Conservation (phyloP, 164 flowering plant species). For the Euptelea pleiosperma region DNA sequence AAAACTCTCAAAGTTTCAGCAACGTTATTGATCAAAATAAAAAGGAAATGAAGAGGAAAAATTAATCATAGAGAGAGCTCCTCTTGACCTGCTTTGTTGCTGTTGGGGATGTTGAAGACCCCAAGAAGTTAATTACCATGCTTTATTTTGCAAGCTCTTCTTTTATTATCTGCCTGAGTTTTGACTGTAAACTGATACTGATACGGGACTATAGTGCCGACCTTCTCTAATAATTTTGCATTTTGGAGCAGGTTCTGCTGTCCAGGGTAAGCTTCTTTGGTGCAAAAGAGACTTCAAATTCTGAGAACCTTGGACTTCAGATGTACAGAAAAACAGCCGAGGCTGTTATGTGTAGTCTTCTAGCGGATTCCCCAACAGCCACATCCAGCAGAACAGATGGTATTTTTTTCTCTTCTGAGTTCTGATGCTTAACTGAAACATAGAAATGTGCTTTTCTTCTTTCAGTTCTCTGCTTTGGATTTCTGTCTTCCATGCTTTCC, state of each 20-base stretch:
- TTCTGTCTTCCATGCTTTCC: too few species aligned
- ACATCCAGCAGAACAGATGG: conserved; percentile 81
- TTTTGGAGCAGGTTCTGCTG: conserved; percentile 67
- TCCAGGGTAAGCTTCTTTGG: conserved; percentile 75
- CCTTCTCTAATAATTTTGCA: conserved; percentile 8
- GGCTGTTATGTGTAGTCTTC: conserved; percentile 87
- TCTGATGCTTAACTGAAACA: background rate
- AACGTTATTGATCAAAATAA: background rate
- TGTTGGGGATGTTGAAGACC: background rate
- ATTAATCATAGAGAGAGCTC: background rate
- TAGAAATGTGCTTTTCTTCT: too few species aligned
- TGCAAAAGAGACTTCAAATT: conserved; percentile 33
- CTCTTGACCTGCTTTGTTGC: background rate
- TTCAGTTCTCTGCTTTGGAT: too few species aligned
- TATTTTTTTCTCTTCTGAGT: conserved; percentile 28
- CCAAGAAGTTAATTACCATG: too few species aligned
- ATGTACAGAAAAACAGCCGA: conserved; percentile 79
- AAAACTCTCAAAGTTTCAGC: background rate
- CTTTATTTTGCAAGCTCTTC: background rate
- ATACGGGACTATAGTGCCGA: background rate
- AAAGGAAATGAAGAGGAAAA: background rate
- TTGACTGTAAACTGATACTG: conserved; percentile 3
- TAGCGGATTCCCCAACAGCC: conserved; percentile 89
- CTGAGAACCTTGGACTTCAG: conserved; percentile 40
- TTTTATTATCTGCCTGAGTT: background rate